These are phyloP conservation scores for Entomortierella parvispora DNA, from an alignment of 192 early-diverging fungal species.

Conservation along the genomic window DNA sequence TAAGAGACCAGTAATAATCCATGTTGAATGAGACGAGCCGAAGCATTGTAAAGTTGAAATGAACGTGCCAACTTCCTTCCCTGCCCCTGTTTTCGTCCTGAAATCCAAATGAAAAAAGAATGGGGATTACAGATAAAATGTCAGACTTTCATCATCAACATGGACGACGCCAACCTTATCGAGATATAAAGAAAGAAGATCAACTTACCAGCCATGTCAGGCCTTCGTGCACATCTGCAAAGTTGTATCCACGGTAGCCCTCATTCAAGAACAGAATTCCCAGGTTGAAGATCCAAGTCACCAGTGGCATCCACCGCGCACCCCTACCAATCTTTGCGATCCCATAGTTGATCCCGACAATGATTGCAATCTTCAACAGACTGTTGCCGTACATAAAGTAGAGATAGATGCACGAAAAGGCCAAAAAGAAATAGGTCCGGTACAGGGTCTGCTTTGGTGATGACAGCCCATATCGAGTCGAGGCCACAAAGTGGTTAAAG, in stretches of 20 bases:
- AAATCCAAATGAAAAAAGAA: neutral
- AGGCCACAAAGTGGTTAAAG: constrained; percentile 36
- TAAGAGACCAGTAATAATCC: constrained; percentile 89
- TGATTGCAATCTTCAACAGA: constrained; percentile 75
- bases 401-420: constrained; percentile 71
- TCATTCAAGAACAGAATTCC: constrained; percentile 85
- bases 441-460: constrained; percentile 16
- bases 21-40: constrained; percentile 93
- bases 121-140: constrained; percentile 1
- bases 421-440: constrained; percentile 63
- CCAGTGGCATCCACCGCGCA: constrained; percentile 64
- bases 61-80: constrained; percentile 84
- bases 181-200: neutral
- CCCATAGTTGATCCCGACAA: constrained; percentile 74
- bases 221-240: constrained; percentile 56
- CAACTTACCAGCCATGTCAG: constrained; percentile 72
- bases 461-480: constrained; percentile 16
- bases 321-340: constrained; percentile 65
- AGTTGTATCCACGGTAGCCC: constrained; percentile 78
- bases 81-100: constrained; percentile 79
- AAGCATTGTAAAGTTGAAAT: constrained; percentile 91
- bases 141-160: neutral
- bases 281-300: constrained; percentile 88
- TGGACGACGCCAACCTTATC: neutral
- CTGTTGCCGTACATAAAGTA: constrained; percentile 79